A percentile compares a stretch with the other conserved stretches of the same genome.
Conservation (phyloP, 441 rosid genomes). For the Gossypium aridum region DNA sequence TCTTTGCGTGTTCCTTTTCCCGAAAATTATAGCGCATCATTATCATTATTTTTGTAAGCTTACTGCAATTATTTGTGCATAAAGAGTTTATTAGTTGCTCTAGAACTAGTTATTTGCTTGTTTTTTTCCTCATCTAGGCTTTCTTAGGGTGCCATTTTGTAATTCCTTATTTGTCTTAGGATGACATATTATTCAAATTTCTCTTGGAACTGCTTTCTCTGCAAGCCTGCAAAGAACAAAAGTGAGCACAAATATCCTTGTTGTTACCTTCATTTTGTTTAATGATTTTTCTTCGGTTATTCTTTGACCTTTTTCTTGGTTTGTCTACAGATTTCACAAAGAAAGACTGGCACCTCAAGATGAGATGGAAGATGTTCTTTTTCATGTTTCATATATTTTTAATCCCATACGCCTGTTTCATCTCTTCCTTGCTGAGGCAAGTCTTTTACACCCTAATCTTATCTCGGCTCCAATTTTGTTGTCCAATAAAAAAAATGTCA, state of each 20-base stretch:
- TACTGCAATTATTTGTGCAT: background rate
- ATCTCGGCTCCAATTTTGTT: background rate
- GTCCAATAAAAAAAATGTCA: background rate
- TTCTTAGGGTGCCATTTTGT: background rate
- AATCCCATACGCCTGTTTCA: slow-evolving; percentile 68
- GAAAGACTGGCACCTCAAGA: slow-evolving; percentile 28
- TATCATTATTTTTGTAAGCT: background rate
- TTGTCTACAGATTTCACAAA: slow-evolving; percentile 33
- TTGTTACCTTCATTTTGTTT: slow-evolving; percentile 16
- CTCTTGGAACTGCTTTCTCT: slow-evolving; percentile 33
- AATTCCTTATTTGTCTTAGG: slow-evolving; percentile 38
- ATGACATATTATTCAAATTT: slow-evolving; percentile 72
- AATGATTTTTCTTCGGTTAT: background rate
- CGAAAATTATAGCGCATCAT: background rate
- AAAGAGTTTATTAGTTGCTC: background rate
- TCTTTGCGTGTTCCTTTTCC: background rate
- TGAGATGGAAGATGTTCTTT: slow-evolving; percentile 27
- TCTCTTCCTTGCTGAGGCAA: slow-evolving; percentile 74
- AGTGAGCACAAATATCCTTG: slow-evolving; percentile 33
- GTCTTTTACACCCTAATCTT: slow-evolving; percentile 10
- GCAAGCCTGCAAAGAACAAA: slow-evolving; percentile 24
- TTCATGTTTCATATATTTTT: slow-evolving; percentile 41
- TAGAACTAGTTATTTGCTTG: background rate
- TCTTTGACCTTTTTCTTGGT: slow-evolving; percentile 11
- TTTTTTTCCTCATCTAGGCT: background rate